Evolutionary conservation across 192 early-diverging fungal genomes (phyloP).

Genomic region (Gamsiella multidivaricata): DNA sequence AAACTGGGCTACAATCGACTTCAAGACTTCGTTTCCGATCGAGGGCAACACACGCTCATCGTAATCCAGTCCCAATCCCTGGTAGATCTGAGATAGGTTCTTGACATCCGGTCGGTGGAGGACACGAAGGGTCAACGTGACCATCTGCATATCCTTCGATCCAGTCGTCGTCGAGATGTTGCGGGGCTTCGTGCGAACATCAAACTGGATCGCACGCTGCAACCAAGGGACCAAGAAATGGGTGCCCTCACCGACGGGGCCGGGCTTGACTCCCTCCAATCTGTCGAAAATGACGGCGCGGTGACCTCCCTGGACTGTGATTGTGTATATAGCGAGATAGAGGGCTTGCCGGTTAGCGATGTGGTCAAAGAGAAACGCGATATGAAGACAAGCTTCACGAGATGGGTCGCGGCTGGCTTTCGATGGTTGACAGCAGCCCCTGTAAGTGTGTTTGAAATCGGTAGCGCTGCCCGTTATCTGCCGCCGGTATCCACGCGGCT

Average conservation of each 20-base stretch:
- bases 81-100: constrained; percentile 85
- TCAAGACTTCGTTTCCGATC: constrained; percentile 99
- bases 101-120: constrained; percentile 87
- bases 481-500: too few relatives aligned
- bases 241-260: constrained; percentile 90
- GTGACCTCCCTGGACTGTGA: constrained; percentile 92
- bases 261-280: constrained; percentile 86
- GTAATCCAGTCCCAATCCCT: constrained; percentile 93
- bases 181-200: constrained; percentile 95
- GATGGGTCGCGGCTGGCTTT: too few relatives aligned
- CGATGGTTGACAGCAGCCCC: too few relatives aligned
- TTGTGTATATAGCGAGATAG: not conserved
- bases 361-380: constrained; percentile 13
- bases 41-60: constrained; percentile 97
- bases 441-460: too few relatives aligned
- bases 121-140: constrained; percentile 92
- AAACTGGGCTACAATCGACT: constrained; percentile 98
- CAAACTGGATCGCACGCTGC: constrained; percentile 89
- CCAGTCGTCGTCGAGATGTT: constrained; percentile 99
- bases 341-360: too few relatives aligned
- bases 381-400: not conserved
- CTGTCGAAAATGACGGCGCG: constrained; percentile 98
- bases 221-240: constrained; percentile 99
- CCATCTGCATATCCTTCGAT: constrained; percentile 99
- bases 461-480: too few relatives aligned